These are phyloP conservation scores for Kitagawia praeruptora DNA, from an alignment of 129 eudicot species.

Conservation along the genomic window DNA sequence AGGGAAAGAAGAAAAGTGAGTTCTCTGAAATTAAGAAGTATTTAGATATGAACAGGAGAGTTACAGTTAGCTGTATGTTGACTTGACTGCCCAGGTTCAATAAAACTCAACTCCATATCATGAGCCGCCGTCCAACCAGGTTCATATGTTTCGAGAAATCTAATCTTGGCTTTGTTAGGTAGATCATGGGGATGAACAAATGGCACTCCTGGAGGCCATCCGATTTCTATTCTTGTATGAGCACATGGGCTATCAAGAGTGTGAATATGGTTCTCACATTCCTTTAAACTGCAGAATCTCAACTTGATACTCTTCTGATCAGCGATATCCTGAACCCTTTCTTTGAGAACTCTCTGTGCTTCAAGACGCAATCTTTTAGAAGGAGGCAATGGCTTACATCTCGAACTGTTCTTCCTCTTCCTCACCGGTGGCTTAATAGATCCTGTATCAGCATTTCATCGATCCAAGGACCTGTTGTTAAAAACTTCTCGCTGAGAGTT, in stretches of 20 bases:
- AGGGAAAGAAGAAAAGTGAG: background rate
- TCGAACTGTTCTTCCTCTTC: conserved; percentile 59
- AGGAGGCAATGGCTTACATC: conserved; percentile 84
- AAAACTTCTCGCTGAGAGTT: conserved; percentile 53
- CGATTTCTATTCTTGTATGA: conserved; percentile 51
- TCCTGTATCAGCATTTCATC: conserved; percentile 92
- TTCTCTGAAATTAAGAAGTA: background rate
- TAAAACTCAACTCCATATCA: conserved; percentile 69
- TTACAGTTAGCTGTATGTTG: conserved; percentile 42
- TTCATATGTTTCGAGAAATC: conserved; percentile 94
- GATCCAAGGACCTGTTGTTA: conserved; percentile 84
- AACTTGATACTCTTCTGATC: conserved; percentile 94
- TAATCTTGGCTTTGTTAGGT: conserved; percentile 95
- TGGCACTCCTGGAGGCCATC: conserved; percentile 87
- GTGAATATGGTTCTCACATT: conserved; percentile 85
- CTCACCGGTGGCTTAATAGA: conserved; percentile 64
- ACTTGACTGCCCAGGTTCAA: conserved; percentile 59
- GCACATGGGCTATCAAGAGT: conserved; percentile 82
- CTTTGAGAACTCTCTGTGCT: conserved; percentile 82
- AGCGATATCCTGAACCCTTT: conserved; percentile 93
- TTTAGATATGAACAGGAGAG: conserved; percentile 2
- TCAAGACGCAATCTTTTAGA: conserved; percentile 93
- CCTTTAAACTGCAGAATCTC: conserved; percentile 83
- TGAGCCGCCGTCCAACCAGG: conserved; percentile 96
- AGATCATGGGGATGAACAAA: conserved; percentile 99